These are phyloP conservation scores for Colletotrichum sp. DNA, from an alignment of 2,329 filamentous ascomycete species.

Conservation along the genomic window DNA sequence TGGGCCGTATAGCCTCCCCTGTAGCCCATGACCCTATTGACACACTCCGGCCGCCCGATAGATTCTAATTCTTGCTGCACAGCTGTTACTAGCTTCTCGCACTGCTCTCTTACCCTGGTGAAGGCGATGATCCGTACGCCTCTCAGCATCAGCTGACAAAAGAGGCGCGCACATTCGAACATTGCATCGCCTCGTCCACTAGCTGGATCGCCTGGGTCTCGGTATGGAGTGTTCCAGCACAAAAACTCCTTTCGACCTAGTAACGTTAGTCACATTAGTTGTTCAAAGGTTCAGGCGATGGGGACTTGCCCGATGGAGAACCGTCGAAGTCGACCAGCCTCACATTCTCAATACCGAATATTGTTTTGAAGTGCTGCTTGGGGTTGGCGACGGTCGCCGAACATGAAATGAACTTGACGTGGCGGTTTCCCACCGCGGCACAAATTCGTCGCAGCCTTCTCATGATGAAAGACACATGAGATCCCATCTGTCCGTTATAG, in stretches of 20 bases:
- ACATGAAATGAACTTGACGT: slow-evolving; percentile 91
- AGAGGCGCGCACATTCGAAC: slow-evolving; percentile 85
- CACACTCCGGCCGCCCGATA: slow-evolving; percentile 77
- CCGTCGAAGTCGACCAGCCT: slow-evolving; percentile 88
- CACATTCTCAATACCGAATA: slow-evolving; percentile 89
- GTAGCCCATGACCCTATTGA: slow-evolving; percentile 89
- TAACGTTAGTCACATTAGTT: neutral
- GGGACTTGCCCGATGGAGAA: slow-evolving; percentile 68
- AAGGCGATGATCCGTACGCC: slow-evolving; percentile 95
- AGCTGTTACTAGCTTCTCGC: slow-evolving; percentile 81
- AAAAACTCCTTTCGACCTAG: slow-evolving; percentile 87
- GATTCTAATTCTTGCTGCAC: slow-evolving; percentile 78
- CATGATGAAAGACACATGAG: slow-evolving; percentile 96
- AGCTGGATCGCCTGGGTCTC: slow-evolving; percentile 84
- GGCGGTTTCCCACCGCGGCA: slow-evolving; percentile 84
- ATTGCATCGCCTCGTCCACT: slow-evolving; percentile 86
- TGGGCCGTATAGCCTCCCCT: slow-evolving; percentile 93
- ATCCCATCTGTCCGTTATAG: slow-evolving; percentile 93
- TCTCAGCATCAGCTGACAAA: slow-evolving; percentile 86
- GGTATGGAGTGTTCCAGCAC: slow-evolving; percentile 97
- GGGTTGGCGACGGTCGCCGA: slow-evolving; percentile 97
- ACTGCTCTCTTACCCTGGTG: slow-evolving; percentile 85
- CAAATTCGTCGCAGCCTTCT: slow-evolving; percentile 85
- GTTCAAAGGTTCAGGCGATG: neutral
- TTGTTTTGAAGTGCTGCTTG: slow-evolving; percentile 85